Conservation (phyloP, 306 rosid genomes). For the Herpetospermum pedunculosum region DNA sequence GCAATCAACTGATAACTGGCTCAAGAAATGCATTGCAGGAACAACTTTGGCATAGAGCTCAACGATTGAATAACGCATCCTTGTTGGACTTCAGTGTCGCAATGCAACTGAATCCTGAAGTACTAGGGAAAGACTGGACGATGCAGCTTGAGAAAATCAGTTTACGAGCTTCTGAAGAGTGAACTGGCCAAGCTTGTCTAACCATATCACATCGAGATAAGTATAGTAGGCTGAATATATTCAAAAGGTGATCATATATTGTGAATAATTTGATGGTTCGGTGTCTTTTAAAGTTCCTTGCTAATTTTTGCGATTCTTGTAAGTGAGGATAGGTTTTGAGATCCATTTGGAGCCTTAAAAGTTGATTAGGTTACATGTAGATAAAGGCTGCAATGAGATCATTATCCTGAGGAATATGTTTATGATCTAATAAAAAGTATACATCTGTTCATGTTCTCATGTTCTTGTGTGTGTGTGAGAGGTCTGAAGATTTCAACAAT, state of each 20-base stretch:
- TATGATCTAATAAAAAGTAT: slow-evolving; percentile 2
- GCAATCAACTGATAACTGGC: slow-evolving; percentile 17
- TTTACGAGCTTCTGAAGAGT: slow-evolving; percentile 52
- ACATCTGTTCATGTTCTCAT: background rate
- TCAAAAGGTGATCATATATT: slow-evolving; percentile 18
- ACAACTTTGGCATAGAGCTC: slow-evolving; percentile 27
- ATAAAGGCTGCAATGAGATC: slow-evolving; percentile 26
- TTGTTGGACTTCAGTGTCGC: slow-evolving; percentile 55
- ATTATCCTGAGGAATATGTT: slow-evolving; percentile 18
- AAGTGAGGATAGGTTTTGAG: background rate
- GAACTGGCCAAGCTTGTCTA: slow-evolving; percentile 16
- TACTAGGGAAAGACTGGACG: slow-evolving; percentile 78
- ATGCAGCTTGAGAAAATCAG: slow-evolving; percentile 72
- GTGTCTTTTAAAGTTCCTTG: slow-evolving; percentile 13
- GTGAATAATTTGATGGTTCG: slow-evolving; percentile 22
- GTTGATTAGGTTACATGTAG: slow-evolving; percentile 32
- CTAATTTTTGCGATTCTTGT: slow-evolving; percentile 3
- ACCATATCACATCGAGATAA: background rate
- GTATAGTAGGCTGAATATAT: slow-evolving; percentile 10
- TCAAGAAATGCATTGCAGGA: slow-evolving; percentile 22
- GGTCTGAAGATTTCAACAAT: background rate
- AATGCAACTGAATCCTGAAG: slow-evolving; percentile 62
- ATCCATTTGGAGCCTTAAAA: slow-evolving; percentile 17
- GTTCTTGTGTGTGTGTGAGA: background rate
- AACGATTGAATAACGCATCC: slow-evolving; percentile 27